A percentile compares a stretch with the other conserved stretches of the same genome.
Conservation (phyloP, 2,329 filamentous ascomycete genomes). For the Pyrenochaeta sp. region DNA sequence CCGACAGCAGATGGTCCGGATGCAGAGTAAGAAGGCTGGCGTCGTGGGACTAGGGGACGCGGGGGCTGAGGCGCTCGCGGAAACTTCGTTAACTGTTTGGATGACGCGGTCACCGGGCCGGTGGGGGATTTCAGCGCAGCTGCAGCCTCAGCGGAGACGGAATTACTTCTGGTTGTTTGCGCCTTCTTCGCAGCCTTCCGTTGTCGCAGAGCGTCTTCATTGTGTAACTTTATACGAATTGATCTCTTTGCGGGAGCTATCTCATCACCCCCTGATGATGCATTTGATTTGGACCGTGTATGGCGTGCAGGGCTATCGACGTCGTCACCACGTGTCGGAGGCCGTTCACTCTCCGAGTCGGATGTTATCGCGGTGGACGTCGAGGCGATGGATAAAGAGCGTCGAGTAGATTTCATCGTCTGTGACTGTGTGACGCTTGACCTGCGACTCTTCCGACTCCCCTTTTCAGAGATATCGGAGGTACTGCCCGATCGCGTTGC, state of each 20-base stretch:
- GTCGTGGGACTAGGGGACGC: constrained; percentile 84
- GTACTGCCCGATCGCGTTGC: constrained; percentile 33
- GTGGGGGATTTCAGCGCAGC: constrained; percentile 91
- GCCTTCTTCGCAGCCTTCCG: constrained; percentile 75
- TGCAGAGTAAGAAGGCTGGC: constrained; percentile 83
- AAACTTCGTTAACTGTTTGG: constrained; percentile 80
- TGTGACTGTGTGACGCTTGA: constrained; percentile 32
- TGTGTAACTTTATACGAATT: constrained; percentile 89
- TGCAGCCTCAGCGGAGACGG: constrained; percentile 57
- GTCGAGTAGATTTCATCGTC: constrained; percentile 40
- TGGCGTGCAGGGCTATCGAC: constrained; percentile 59
- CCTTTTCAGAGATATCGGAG: constrained; percentile 39
- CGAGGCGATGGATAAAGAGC: constrained; percentile 55
- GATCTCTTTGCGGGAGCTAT: constrained; percentile 75
- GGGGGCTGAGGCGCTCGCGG: constrained; percentile 89
- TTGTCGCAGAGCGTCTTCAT: constrained; percentile 77
- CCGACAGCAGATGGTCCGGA: constrained; percentile 45
- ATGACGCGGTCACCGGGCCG: constrained; percentile 69
- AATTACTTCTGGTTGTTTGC: constrained; percentile 45
- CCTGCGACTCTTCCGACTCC: constrained; percentile 41
- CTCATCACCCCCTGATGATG: constrained; percentile 65
- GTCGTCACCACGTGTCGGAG: constrained; percentile 38
- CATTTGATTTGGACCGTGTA: constrained; percentile 68
- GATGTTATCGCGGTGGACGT: constrained; percentile 72
- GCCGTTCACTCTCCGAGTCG: constrained; percentile 70